Base-by-base conservation (phyloP, 768 basidiomycete species). In the Pleurotus djamor region DNA sequence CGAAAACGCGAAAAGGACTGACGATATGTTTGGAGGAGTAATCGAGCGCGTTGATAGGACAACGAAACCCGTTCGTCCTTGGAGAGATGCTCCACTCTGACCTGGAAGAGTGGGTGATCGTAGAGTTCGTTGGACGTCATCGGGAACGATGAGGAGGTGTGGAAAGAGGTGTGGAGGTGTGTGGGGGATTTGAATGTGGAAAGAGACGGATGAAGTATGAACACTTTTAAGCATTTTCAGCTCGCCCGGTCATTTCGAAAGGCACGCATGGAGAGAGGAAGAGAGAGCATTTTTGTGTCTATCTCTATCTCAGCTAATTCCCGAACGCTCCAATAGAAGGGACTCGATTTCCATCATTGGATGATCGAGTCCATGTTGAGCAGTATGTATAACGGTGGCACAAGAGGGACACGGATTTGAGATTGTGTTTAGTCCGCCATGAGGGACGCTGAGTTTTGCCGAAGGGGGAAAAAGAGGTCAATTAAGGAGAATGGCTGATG, bases 11-110 rank as follows among this genome's bases (percentile, higher is more conserved):
- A 54, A 4, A 21, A 32, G 10, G 48, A 66, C 79, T 64, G 56
- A 82, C 83, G 67, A 65, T 83, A 79, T 28, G 82, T 80, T 52
- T 76, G 75, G 68, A 82, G 64, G 43, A 84, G 68, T n/a, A 83
- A 69, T 57, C 68, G 75, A 2, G 82, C 81, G 57, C 83, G 70
- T 62, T 79, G 71, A 60, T 84, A 85, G 1, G 83, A 81, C 3
- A 85, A 65, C 9, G 75, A 73, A 17, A 82, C 73, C 51, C 77
- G 74, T 55, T 83, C 79, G 63, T 83, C 77, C 4, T 66, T 66
- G 1, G 77, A 70, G 57, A 83, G 74, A 43, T 75, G 74, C 62
- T 83, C 82, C 5, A 74, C 70, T 61, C 67, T 74, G 57, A 65
- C 64, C 56, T 71, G 72, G 71, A 83, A 83, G 55, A 84, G 74